Conservation (phyloP, 805 yeast genomes). For the Ogataea nitratoaversa region DNA sequence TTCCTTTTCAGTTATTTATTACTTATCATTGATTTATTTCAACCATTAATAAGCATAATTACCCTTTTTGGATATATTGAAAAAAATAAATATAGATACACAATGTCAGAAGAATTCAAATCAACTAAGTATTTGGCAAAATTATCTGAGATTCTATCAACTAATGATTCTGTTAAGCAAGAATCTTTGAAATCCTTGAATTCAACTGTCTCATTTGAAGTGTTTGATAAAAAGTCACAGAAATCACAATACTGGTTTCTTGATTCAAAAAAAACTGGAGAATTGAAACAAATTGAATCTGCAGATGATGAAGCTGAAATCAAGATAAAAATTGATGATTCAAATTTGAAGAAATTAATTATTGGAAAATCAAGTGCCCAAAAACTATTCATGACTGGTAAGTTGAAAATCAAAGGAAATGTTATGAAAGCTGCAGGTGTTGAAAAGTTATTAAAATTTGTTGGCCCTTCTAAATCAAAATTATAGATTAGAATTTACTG, state of each 20-base stretch:
- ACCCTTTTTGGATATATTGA: too few relatives aligned
- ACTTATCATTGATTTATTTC: too few relatives aligned
- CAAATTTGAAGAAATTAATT: slow-evolving; percentile 66
- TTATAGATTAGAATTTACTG: too few relatives aligned
- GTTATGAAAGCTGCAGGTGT: slow-evolving; percentile 84
- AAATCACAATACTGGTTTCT: slow-evolving; percentile 55
- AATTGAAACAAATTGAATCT: slow-evolving; percentile 20
- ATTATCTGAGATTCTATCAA: slow-evolving; percentile 11
- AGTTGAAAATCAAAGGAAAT: slow-evolving; percentile 83
- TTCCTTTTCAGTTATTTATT: too few relatives aligned
- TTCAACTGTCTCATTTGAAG: slow-evolving; percentile 51
- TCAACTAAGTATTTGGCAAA: slow-evolving; percentile 15
- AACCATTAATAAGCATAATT: too few relatives aligned
- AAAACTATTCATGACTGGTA: slow-evolving; percentile 78
- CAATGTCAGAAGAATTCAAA: slow-evolving; percentile 12
- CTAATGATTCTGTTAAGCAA: slow-evolving; percentile 16
- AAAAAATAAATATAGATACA: too few relatives aligned
- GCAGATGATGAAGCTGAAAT: slow-evolving; percentile 54
- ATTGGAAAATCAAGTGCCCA: slow-evolving; percentile 82
- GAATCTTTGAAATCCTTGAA: slow-evolving; percentile 27
- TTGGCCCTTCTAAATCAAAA: slow-evolving; percentile 41
- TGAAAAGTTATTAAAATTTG: slow-evolving; percentile 61
- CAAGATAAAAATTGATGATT: slow-evolving; percentile 59
- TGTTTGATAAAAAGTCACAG: slow-evolving; percentile 58
- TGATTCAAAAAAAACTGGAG: slow-evolving; percentile 62